A percentile compares a stretch with the other conserved stretches of the same genome.
phyloP scores from a whole-genome alignment of 805 yeast species.

The Lipomyces mesembrius region DNA sequence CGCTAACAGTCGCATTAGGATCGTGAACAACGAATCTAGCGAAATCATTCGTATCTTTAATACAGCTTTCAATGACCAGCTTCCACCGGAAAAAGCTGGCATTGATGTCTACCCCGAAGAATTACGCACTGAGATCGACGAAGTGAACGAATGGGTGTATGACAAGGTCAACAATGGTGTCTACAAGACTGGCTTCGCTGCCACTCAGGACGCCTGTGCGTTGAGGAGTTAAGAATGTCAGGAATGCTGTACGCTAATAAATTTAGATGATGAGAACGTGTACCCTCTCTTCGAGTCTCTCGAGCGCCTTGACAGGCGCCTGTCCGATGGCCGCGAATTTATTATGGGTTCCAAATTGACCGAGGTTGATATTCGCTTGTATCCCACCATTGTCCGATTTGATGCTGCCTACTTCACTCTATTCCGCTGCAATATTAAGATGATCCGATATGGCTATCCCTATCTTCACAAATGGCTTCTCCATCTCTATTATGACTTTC shows the following conservation, averaged over 20 bases:
- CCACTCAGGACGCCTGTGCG: constrained; percentile 73
- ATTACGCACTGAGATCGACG: constrained; percentile 66
- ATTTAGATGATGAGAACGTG: constrained; percentile 62
- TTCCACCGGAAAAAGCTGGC: constrained; percentile 50
- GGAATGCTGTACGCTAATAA: neutral
- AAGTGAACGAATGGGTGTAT: constrained; percentile 78
- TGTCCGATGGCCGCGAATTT: constrained; percentile 51
- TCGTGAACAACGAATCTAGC: constrained; percentile 86
- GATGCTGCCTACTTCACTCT: constrained; percentile 94
- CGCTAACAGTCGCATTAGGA: constrained; percentile 40
- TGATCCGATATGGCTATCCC: constrained; percentile 81
- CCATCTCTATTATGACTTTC: constrained; percentile 77
- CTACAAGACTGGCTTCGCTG: constrained; percentile 88
- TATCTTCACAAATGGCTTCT: constrained; percentile 77
- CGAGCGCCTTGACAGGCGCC: constrained; percentile 68
- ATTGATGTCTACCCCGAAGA: constrained; percentile 68
- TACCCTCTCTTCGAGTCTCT: constrained; percentile 64
- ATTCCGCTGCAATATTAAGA: constrained; percentile 85
- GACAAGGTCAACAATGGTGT: constrained; percentile 89
- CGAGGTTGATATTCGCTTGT: constrained; percentile 88
- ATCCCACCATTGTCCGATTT: constrained; percentile 83
- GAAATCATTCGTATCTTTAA: constrained; percentile 86
- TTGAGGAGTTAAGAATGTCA: neutral
- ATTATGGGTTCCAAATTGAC: constrained; percentile 71
- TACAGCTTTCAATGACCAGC: constrained; percentile 61